phyloP scores from a whole-genome alignment of 176 grass and related monocot species.

The Lolium multiflorum region DNA sequence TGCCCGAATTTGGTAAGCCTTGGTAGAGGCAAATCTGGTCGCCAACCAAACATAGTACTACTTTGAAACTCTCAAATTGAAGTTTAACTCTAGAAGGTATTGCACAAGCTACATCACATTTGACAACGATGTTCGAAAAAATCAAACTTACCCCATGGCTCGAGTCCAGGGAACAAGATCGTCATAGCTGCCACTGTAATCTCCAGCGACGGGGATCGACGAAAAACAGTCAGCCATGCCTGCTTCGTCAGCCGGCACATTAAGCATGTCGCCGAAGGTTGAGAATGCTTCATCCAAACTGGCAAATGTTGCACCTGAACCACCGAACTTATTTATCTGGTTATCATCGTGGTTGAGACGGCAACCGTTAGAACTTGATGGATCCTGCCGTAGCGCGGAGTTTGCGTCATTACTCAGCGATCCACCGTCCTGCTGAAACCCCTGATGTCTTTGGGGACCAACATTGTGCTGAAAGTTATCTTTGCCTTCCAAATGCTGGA shows the following conservation, averaged over 20 bases:
- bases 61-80: neutral
- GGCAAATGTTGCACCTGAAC: neutral
- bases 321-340: neutral
- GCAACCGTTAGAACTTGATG: neutral
- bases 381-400: neutral
- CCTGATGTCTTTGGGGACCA: neutral
- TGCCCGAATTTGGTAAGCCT: neutral
- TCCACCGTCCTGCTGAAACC: neutral
- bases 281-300: neutral
- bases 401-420: neutral
- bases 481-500: neutral
- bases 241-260: neutral
- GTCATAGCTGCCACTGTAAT: neutral
- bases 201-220: neutral
- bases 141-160: slow-evolving; percentile 7
- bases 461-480: slow-evolving; percentile 3
- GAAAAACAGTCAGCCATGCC: neutral
- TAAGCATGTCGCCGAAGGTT: neutral
- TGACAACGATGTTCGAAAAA: neutral
- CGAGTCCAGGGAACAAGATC: neutral
- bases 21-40: no score
- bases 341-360: neutral
- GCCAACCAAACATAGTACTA: neutral
- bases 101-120: neutral
- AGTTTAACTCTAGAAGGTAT: neutral